These are phyloP conservation scores for Eimeria praecox DNA, from an alignment of 169 alveolate genomes.

Conservation along the genomic window DNA sequence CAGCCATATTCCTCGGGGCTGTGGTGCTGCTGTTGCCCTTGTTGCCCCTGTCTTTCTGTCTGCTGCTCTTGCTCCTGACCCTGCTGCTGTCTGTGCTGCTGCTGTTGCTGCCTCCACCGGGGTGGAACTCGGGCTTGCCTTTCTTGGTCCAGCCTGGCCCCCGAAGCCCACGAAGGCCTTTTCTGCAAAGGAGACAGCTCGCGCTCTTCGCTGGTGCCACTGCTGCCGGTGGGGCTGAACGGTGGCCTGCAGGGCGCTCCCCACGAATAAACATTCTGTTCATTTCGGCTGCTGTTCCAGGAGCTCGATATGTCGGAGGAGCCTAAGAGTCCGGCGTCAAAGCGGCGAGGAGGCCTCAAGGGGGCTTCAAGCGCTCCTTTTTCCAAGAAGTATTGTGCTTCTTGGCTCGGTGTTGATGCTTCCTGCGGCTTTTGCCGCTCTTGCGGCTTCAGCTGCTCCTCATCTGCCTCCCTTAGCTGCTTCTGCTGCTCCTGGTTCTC, in stretches of 20 bases:
- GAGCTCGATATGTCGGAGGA: not conserved
- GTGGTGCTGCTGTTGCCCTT: constrained; percentile 1
- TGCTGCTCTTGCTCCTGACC: not conserved
- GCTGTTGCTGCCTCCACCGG: constrained; percentile 27
- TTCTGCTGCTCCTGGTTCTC: constrained; percentile 1
- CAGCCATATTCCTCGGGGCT: constrained; percentile 1
- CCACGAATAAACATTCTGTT: not conserved
- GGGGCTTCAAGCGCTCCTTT: constrained; percentile 57
- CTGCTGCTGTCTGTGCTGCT: constrained; percentile 15
- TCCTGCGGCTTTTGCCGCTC: constrained; percentile 18
- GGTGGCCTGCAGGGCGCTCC: constrained; percentile 40
- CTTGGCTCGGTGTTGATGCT: not conserved
- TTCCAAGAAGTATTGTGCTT: not conserved
- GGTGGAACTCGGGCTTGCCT: constrained; percentile 13
- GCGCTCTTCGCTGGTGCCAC: constrained; percentile 59
- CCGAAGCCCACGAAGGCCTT: constrained; percentile 61
- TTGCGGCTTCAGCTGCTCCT: constrained; percentile 23
- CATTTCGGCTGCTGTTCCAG: not conserved
- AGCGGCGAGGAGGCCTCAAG: constrained; percentile 26
- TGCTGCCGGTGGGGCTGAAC: not conserved
- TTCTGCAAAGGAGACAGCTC: constrained; percentile 20
- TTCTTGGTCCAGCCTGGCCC: constrained; percentile 7
- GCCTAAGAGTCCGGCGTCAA: constrained; percentile 40
- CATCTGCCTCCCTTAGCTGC: not conserved
- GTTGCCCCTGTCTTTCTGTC: not conserved